Conservation (phyloP, 352 stramenopile genomes). For the Pythium angustatum region DNA sequence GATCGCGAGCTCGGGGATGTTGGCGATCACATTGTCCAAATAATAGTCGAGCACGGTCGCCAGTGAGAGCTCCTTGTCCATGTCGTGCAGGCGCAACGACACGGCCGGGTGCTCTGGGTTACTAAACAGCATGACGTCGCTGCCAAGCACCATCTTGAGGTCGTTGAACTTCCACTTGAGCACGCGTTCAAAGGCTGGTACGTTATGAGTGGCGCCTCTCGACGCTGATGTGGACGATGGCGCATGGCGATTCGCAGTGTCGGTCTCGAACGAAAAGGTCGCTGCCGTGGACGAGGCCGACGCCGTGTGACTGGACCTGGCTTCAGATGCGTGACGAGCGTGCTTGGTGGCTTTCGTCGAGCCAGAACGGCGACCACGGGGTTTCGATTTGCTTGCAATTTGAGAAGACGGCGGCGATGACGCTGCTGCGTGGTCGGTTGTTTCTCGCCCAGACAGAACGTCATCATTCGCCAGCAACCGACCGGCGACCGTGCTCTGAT, state of each 20-base stretch:
- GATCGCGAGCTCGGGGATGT: conserved; percentile 84
- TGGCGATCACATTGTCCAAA: conserved; percentile 86
- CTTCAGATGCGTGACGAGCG: neutral
- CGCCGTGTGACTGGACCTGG: neutral
- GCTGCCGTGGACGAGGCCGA: conserved; percentile 12
- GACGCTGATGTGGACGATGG: conserved; percentile 18
- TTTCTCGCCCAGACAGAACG: too few relatives aligned
- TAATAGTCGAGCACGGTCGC: conserved; percentile 87
- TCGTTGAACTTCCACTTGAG: conserved; percentile 89
- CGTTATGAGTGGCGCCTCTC: conserved; percentile 23
- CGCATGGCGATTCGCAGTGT: conserved; percentile 5
- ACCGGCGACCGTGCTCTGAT: conserved; percentile 61
- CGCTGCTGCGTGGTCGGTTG: neutral
- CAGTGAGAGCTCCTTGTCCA: conserved; percentile 83
- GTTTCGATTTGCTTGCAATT: conserved; percentile 10
- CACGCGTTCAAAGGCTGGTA: conserved; percentile 65
- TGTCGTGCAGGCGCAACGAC: conserved; percentile 83
- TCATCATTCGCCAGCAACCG: conserved; percentile 25
- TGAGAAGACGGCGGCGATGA: neutral
- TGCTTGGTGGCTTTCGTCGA: conserved; percentile 6
- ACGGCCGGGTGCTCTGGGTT: conserved; percentile 83
- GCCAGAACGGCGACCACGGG: neutral
- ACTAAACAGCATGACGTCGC: conserved; percentile 81
- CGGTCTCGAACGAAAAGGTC: conserved; percentile 19
- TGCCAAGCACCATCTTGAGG: conserved; percentile 87